Evolutionary conservation across 306 rosid genomes (phyloP).

Genomic region (Gastrolobium bilobum): DNA sequence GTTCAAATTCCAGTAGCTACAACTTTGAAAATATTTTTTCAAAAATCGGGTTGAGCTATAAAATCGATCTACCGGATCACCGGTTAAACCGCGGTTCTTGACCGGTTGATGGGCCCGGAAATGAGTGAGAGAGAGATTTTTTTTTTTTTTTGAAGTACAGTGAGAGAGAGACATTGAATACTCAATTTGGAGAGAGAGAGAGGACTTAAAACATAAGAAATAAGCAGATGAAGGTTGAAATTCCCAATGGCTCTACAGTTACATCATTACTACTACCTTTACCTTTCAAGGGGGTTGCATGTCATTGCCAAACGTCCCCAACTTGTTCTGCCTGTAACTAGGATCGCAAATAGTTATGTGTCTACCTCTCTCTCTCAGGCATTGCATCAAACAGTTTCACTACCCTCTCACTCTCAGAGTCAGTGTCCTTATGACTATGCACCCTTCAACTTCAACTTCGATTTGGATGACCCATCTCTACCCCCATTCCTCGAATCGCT

Average conservation of each 20-base stretch:
- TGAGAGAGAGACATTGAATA: too few species aligned
- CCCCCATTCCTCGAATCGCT: conserved; percentile 64
- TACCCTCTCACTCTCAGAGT: conserved; percentile 45
- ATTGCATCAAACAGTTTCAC: conserved; percentile 68
- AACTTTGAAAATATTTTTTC: too few species aligned
- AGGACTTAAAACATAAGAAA: not conserved
- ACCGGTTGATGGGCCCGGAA: too few species aligned
- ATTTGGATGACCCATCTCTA: conserved; percentile 49
- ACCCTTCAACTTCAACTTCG: conserved; percentile 48
- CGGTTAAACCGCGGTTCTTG: too few species aligned
- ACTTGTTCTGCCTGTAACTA: conserved; percentile 27
- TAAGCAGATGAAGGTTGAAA: not conserved
- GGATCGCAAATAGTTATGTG: not conserved
- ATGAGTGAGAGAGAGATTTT: too few species aligned
- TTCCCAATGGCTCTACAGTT: conserved; percentile 60
- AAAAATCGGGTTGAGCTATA: too few species aligned
- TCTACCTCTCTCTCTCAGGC: conserved; percentile 55
- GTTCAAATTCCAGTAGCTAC: too few species aligned
- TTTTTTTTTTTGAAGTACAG: too few species aligned
- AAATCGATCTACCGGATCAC: too few species aligned
- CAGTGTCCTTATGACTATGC: conserved; percentile 32
- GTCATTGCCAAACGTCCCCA: conserved; percentile 40
- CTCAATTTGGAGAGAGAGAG: not conserved
- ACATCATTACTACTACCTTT: not conserved
- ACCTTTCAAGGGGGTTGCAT: conserved; percentile 52